Base-by-base conservation (phyloP, 345 rosid genomes). In the Linum tenue region DNA sequence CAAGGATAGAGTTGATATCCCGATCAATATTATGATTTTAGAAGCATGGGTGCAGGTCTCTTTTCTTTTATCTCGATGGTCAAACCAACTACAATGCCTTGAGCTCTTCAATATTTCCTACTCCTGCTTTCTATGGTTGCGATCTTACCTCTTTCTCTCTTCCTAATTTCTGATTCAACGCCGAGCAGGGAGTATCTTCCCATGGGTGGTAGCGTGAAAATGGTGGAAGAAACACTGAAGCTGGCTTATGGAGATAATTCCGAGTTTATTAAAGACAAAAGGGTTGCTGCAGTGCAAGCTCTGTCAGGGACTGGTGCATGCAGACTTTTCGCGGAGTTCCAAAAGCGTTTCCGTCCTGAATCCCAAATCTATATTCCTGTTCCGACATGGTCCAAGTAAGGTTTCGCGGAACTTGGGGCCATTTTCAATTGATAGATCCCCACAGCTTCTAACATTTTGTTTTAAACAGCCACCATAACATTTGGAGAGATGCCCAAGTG, bases 241-340 rank as follows among this genome's bases (percentile, higher is more conserved):
- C 79, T 92, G 73, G 97, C 98, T 17, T 90, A 92, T 74, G 97
- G 98, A 9, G 91, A 89, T 71, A 74, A 82, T 60, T 89, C 94
- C 36, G 94, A 89, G 68, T 80, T 81, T 63, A 67, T 92, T 67
- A 81, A 85, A 77, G 98, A 87, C 40, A 92, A 84, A 80, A 84
- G 83, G 79, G 80, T 92, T 55, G 98, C 97, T 51, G 98, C 97
- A 56, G 81, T 92, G 65, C 97, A 92, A 69, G 42, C 97, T 65
- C 87, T 92, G 2, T 92, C 98, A 3, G 98, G 98, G 50, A 92
- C 98, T 70, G 98, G 98, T 62, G 96, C 98, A 2, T 92, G 98
- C 73, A 77, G 97, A n/a, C 81, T 92, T 7, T 92, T 92, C 77
- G 98, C 98, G 5, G 96, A 92, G 79, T 92, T 90, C 65, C 98